Evolutionary conservation across 345 rosid species (phyloP), one percentile per base, ranked within the genome.

Genomic region (Pistacia integerrima): DNA sequence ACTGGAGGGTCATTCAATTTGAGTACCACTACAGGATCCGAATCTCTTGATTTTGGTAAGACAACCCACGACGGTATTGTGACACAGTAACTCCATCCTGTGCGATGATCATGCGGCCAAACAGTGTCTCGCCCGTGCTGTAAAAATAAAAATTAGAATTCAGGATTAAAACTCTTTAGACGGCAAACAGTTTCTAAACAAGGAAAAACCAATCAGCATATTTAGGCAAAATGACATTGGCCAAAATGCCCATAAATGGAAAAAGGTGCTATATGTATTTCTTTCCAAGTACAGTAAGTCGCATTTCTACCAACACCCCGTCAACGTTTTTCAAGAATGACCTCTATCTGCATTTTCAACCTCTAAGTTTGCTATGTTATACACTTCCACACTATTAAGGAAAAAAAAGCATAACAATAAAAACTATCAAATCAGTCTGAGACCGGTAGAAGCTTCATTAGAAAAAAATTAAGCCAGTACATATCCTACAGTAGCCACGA

Each of bases 21-120:
- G 77, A 79, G 76, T 97, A 97, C 99, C 98, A 94, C 99, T 13
- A 97, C 91, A 71, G 99, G 99, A 80, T 97, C 98, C 44, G 98
- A 90, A 79, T 92, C 91, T 86, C 90, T 91, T 70, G 98, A 90
- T 80, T 94, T 92, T 8, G 99, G 93, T 72, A 94, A 88, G 49
- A 94, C 89, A 52, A 83, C 85, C 99, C 99, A 97, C 0, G 97
- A 87, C 28, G 99, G 99, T 79, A 97, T 84, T 0, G 91, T 91
- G 51, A 89, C 88, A 76, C 97, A 97, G 83, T 93, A 97, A 86
- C 98, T 94, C 99, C 99, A 97, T 75, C 99, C 98, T 0, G 93
- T 85, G 72, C 81, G 87, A 70, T 85, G 93, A 84, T 92, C 99
- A 70, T 92, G 99, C 0, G 99, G 97, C 98, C 98, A 94, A 74